Evolutionary conservation across 768 basidiomycete species (phyloP), one percentile per base, ranked within the genome.

Genomic region (Termitomyces eurrhizus): DNA sequence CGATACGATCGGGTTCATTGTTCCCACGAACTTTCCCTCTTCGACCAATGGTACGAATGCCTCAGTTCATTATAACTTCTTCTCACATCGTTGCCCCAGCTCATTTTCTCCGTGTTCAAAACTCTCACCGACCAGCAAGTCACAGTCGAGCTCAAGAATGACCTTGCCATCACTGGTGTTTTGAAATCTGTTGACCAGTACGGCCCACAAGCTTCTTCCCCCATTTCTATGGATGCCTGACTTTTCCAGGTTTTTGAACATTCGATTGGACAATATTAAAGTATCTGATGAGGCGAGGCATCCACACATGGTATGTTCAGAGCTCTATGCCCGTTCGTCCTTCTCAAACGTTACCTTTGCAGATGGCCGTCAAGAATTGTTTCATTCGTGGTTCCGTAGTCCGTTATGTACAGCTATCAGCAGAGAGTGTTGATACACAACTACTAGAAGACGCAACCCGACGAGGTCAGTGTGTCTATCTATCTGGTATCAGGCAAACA

Each of bases 361-460:
- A 98, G 96, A 95, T 98, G 88, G 95, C 96, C 0, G 95, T 99
- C 46, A 96, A 95, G 78, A 98, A 98, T 74, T 97, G 95, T 73
- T 99, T 99, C 72, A 99, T 99, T 67, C 89, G 97, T 46, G 97
- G 97, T 64, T 96, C 94, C 18, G 97, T 98, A 14, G 95, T 99
- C 56, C 90, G 97, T 65, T 99, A 99, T 69, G 97, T 98, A 21
- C 93, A 96, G 71, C 80, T 99, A 58, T 93, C 94, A 3, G 86
- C 92, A 29, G 89, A 92, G 64, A 90, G 91, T 62, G 93, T 99
- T 60, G 97, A 99, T 73, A 97, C 94, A 2, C 94, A 95, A 66
- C 75, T 98, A 55, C 73, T 99, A 44, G 96, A 99, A 75, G 96
- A 99, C 72, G 96, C 96, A 35, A 98, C 96, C 39, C 80, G 97